Evolutionary conservation across 495 filamentous ascomycete genomes (phyloP), one percentile per base, ranked within the genome.

Genomic region (Hypoxylon subgilvum): DNA sequence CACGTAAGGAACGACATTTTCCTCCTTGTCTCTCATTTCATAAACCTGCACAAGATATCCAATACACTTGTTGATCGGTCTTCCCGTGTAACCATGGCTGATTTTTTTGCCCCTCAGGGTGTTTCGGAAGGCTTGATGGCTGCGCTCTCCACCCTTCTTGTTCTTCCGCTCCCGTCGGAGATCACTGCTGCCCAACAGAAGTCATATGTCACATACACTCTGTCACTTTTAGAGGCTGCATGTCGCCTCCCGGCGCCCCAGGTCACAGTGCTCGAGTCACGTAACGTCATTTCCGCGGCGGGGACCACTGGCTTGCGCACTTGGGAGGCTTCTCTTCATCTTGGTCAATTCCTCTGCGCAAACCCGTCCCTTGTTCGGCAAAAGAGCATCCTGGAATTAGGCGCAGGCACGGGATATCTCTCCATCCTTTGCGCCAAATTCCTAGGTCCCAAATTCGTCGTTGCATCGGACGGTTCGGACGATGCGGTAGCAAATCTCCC

Each of bases 291-390:
- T 34, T 85, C 89, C 6, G 83, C 84, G 0, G 74, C 79, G 4
- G 90, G 89, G 3, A 96, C 89, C 2, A 97, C 93, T 0, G 93
- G 93, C 0, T 77, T 91, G 21, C 84, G 93, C 8, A 97, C 93
- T 4, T 97, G 93, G 93, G 93, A 96, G 74, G 93, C 93, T 3
- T 85, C 91, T 0, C 73, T 97, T n/a, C 88, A 92, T 67, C 79
- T 97, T 0, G 90, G 86, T 0, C 81, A 89, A 16, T 96, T 86
- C 59, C 84, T 94, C 25, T 73, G 69, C 42, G 23, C 40, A 8
- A 61, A 72, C 50, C 69, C 74, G 4, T 52, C 57, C 2, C 32
- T 73, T 7, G 69, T 94, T 8, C 55, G 56, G 28, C 76, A 76
- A 9, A 87, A 87, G 57, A 77, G 73, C 0, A 76, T 97, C 3